Conservation (phyloP, 2,329 filamentous ascomycete genomes). For the Fusarium euwallaceae region DNA sequence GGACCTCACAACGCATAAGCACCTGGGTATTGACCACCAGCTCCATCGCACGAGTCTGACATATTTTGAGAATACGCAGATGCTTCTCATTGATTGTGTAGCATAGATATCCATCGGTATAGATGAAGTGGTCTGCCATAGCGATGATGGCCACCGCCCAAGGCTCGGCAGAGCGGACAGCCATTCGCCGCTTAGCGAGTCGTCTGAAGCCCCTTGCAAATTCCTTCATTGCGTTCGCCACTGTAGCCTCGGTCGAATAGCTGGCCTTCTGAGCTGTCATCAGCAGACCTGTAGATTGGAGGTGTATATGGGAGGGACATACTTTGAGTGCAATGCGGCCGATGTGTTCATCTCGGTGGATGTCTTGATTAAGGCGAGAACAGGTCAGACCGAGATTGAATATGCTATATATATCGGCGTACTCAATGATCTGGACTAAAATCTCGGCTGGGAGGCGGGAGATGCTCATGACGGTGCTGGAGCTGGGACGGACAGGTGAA, state of each 20-base stretch:
- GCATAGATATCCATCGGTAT: conserved; percentile 73
- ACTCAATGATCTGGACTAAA: conserved; percentile 67
- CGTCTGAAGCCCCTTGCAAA: conserved; percentile 59
- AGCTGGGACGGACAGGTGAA: neutral
- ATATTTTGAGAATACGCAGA: conserved; percentile 72
- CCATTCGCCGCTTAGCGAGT: conserved; percentile 70
- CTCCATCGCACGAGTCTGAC: conserved; percentile 62
- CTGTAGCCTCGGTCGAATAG: conserved; percentile 41
- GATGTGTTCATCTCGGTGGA: conserved; percentile 67
- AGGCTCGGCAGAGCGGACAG: conserved; percentile 72
- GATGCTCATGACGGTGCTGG: conserved; percentile 54
- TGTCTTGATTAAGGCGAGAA: conserved; percentile 59
- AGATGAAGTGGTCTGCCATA: conserved; percentile 71
- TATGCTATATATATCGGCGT: conserved; percentile 70
- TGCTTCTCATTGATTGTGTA: conserved; percentile 61
- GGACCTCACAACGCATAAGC: conserved; percentile 54
- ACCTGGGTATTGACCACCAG: conserved; percentile 65
- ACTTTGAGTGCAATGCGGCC: conserved; percentile 71
- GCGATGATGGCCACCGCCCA: conserved; percentile 73
- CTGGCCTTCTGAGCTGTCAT: conserved; percentile 35
- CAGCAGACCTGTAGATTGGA: conserved; percentile 27
- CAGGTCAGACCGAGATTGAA: conserved; percentile 68
- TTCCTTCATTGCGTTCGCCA: conserved; percentile 31
- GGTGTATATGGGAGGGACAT: conserved; percentile 36
- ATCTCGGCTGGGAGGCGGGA: conserved; percentile 71